phyloP scores from a whole-genome alignment of 108 stramenopile species.

The Pseudonitzschia pungens region DNA sequence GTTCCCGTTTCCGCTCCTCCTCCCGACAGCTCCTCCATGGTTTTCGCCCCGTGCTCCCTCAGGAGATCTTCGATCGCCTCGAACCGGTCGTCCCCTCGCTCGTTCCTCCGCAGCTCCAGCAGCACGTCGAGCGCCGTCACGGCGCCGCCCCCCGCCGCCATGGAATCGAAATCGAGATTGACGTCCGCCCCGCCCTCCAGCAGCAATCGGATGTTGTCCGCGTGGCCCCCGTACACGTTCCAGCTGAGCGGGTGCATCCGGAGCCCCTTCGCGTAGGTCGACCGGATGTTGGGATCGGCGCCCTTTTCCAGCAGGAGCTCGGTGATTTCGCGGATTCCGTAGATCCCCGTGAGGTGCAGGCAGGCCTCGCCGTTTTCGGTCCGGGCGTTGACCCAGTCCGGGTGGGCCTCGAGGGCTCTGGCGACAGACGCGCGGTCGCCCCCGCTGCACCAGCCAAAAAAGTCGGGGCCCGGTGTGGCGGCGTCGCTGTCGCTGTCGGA shows the following conservation, averaged over 20 bases:
- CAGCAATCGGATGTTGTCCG: constrained; percentile 60
- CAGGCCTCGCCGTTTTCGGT: constrained; percentile 77
- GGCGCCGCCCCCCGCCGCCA: constrained; percentile 2
- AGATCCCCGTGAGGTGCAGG: constrained; percentile 69
- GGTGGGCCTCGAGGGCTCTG: constrained; percentile 24
- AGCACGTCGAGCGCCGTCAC: constrained; percentile 74
- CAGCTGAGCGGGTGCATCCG: constrained; percentile 86
- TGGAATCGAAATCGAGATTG: constrained; percentile 80
- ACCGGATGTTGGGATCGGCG: constrained; percentile 77
- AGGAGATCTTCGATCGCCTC: constrained; percentile 50
- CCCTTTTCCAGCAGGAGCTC: constrained; percentile 52
- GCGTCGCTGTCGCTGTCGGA: not conserved
- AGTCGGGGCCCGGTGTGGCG: constrained; percentile 16
- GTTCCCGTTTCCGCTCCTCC: not conserved
- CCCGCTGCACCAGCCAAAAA: constrained; percentile 30
- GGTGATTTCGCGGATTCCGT: constrained; percentile 53
- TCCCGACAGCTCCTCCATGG: constrained; percentile 19
- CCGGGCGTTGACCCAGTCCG: constrained; percentile 36
- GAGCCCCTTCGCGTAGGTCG: constrained; percentile 63
- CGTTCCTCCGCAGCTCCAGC: constrained; percentile 49
- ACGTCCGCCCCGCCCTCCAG: constrained; percentile 70
- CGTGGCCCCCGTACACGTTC: constrained; percentile 76
- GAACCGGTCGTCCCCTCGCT: constrained; percentile 48
- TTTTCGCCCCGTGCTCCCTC: constrained; percentile 47
- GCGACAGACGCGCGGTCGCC: not conserved